Base-by-base conservation (phyloP, 805 yeast species). In the Barnettozyma salicaria region DNA sequence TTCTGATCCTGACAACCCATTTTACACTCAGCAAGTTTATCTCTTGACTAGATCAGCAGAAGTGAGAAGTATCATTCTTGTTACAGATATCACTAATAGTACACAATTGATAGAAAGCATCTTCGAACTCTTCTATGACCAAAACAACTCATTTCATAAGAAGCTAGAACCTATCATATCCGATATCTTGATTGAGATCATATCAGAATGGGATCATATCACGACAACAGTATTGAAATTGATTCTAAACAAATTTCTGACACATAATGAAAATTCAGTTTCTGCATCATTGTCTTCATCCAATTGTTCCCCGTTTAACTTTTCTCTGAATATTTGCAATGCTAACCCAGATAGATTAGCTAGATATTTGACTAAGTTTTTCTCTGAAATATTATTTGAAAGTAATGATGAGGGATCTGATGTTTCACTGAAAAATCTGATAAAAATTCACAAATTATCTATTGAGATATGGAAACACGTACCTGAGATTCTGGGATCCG, bases 401-500 rank as follows among this genome's bases (percentile, higher is more conserved):
- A 39, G 32, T 28, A 47, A 47, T 32, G 58, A 56, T n/a, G 56
- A 53, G n/a, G 50, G 45, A 13, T 47, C 44, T 9, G 42, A 32
- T 41, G 44, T 25, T 32, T 45, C 39, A 19, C 39, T 61, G 33
- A 68, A 64, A 29, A 74, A 73, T 16, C 58, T 84, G 36, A 65
- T 64, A 9, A 80, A 78, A 50, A 64, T 84, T 4, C 95, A 87
- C 51, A 67, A 58, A 10, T 60, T 86, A 23, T 62, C 80, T 0
- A 60, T 78, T 2, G 80, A 79, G 42, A 62, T 88, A 3, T 89
- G 96, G 96, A 74, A 67, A 47, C 68, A 74, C 35, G 78, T 78
- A 0, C 96, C 96, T 0, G 92, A 82, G 32, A 61, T 84, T 16
- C 64, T 85, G 9, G 68, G 74, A 4, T 75, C 92, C 1, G 81